Percentiles rank a stretch among this genome's conserved stretches.
phyloP scores from a whole-genome alignment of 306 rosid species.

The Nissolia schottii region DNA sequence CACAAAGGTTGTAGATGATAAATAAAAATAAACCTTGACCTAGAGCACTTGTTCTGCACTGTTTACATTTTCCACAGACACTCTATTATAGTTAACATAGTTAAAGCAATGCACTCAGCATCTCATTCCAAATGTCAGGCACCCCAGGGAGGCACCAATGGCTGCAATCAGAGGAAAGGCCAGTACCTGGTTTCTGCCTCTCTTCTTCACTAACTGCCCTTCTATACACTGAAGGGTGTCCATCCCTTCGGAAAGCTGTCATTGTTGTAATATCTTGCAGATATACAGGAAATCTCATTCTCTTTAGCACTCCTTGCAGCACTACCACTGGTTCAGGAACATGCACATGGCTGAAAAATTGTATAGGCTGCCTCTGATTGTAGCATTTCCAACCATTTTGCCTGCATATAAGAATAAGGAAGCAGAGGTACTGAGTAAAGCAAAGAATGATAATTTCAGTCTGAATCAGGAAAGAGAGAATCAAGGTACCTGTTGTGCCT shows the following conservation, averaged over 20 bases:
- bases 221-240: slow-evolving; percentile 85
- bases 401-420: slow-evolving; percentile 35
- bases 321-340: slow-evolving; percentile 73
- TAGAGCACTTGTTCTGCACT: slow-evolving; percentile 28
- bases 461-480: background rate
- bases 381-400: slow-evolving; percentile 95
- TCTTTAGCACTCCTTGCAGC: slow-evolving; percentile 65
- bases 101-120: slow-evolving; percentile 69
- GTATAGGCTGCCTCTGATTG: slow-evolving; percentile 75
- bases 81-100: background rate
- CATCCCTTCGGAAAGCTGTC: slow-evolving; percentile 84
- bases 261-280: slow-evolving; percentile 79
- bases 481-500: slow-evolving; percentile 79
- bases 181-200: slow-evolving; percentile 46
- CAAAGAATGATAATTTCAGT: background rate
- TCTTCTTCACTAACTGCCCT: slow-evolving; percentile 51
- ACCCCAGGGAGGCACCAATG: slow-evolving; percentile 99
- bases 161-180: slow-evolving; percentile 88
- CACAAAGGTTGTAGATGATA: slow-evolving; percentile 24
- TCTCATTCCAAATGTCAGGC: slow-evolving; percentile 94
- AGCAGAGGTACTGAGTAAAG: background rate
- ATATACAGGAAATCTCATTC: slow-evolving; percentile 85
- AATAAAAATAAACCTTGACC: slow-evolving; percentile 25
- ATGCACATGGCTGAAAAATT: slow-evolving; percentile 68
- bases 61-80: slow-evolving; percentile 26